Base-by-base conservation (phyloP, 305 asterid species). In the Solanum hybrid region DNA sequence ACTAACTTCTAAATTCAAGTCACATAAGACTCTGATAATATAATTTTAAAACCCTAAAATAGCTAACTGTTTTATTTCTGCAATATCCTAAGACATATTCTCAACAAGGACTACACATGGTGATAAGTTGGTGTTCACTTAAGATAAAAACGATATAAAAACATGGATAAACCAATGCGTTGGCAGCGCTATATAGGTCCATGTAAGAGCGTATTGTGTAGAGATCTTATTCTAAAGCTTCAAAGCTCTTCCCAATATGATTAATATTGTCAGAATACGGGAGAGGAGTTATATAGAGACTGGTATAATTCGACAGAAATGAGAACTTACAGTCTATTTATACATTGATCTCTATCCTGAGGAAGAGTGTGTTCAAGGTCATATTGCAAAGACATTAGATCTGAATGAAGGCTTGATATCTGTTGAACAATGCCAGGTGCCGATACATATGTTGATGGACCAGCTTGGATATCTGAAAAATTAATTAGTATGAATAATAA, bases 381-480 rank as follows among this genome's bases (percentile, higher is more conserved):
- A 88, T 97, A 97, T 87, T 95, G 98, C 93, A 95, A 91, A 60
- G 97, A 90, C 96, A 90, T 94, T 88, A 97, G 93, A 91, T 96
- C 99, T 2, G 98, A 95, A n/a, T 91, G 98, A 92, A 96, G 99
- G 92, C 92, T 94, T 42, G 98, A 96, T 90, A 97, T 93, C 90
- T 97, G 99, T 90, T 97, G 99, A 88, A 97, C 95, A 85, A 97
- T 94, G 90, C 99, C 98, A 29, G 99, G 99, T 64, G 98, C 97
- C 15, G 99, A 97, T 71, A 97, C 99, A 85, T 97, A 97, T 29
- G 98, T 94, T 78, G 98, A 95, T 89, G 94, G 92, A 94, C 98
- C 96, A 94, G 95, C 95, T 93, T 95, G 99, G 90, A 95, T 96
- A 94, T 96, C 99, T 95, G 93, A 86, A 69, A 88, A 72, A 80